These are phyloP conservation scores for Aaosphaeria pasadenensis DNA, from an alignment of 2,329 filamentous ascomycete genomes.

Conservation along the genomic window DNA sequence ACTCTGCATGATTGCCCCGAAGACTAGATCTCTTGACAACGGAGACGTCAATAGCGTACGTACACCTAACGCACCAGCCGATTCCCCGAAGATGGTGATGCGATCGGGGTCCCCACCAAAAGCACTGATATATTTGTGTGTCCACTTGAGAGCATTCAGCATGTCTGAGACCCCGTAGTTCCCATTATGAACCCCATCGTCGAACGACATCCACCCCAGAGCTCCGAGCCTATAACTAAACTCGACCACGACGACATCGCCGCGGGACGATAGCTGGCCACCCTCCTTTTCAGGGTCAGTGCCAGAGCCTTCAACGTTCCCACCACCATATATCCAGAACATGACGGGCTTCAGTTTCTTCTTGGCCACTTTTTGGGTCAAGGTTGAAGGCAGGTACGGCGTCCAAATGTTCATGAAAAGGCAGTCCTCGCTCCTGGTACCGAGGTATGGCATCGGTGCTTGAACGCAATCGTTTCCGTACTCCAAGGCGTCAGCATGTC, in stretches of 20 bases:
- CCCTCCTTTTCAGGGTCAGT: slow-evolving; percentile 9
- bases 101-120: slow-evolving; percentile 46
- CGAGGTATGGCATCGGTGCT: slow-evolving; percentile 7
- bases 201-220: slow-evolving; percentile 6
- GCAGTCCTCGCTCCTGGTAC: slow-evolving; percentile 39
- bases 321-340: slow-evolving; percentile 10
- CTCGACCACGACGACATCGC: slow-evolving; percentile 8
- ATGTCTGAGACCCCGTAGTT: slow-evolving; percentile 47
- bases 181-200: slow-evolving; percentile 36
- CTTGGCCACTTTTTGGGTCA: slow-evolving; percentile 30
- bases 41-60: slow-evolving; percentile 4
- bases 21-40: slow-evolving; percentile 1
- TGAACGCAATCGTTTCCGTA: slow-evolving; percentile 40
- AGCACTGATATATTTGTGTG: slow-evolving; percentile 51
- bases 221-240: slow-evolving; percentile 7
- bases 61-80: slow-evolving; percentile 1
- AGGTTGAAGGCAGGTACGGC: slow-evolving; percentile 41
- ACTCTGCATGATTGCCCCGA: slow-evolving; percentile 8
- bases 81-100: slow-evolving; percentile 3
- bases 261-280: slow-evolving; percentile 7
- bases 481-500: slow-evolving; percentile 4
- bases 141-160: slow-evolving; percentile 54
- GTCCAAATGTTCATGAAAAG: slow-evolving; percentile 35
- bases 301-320: slow-evolving; percentile 4
- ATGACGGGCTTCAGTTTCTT: slow-evolving; percentile 8